Evolutionary conservation across 345 rosid species (phyloP).

Genomic region (Schrenkiella parvula): DNA sequence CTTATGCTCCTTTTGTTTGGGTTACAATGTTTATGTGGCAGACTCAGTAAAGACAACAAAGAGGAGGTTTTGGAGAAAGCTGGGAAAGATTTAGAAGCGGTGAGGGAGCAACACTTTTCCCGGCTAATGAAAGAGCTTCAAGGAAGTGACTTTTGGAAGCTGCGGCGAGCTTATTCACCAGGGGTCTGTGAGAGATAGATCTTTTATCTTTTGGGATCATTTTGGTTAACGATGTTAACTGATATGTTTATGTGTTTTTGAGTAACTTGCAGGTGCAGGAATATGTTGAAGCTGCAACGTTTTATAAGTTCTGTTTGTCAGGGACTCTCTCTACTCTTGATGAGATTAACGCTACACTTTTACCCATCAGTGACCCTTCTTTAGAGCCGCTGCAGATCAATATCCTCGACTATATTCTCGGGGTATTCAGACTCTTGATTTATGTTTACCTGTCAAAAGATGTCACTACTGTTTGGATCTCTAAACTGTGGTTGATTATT

Average conservation of each 20-base stretch:
- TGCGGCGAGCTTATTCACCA: constrained; percentile 84
- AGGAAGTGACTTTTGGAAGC: constrained; percentile 93
- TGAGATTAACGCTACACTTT: constrained; percentile 63
- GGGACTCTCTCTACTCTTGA: constrained; percentile 66
- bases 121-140: constrained; percentile 73
- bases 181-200: constrained; percentile 54
- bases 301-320: constrained; percentile 70
- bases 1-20: not conserved
- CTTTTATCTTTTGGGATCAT: not conserved
- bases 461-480: not conserved
- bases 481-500: not conserved
- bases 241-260: not conserved
- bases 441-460: not conserved
- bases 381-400: constrained; percentile 76
- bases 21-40: constrained; percentile 25
- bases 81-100: constrained; percentile 68
- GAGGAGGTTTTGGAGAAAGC: constrained; percentile 81
- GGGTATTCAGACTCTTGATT: constrained; percentile 45
- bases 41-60: constrained; percentile 63
- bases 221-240: constrained; percentile 1
- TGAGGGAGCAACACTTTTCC: constrained; percentile 52
- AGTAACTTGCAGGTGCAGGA: constrained; percentile 71
- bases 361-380: constrained; percentile 65
- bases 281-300: constrained; percentile 91
- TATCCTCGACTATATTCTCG: constrained; percentile 86